phyloP scores from a whole-genome alignment of 2,329 filamentous ascomycete species.

The Magnaporthiopsis rhizophila region DNA sequence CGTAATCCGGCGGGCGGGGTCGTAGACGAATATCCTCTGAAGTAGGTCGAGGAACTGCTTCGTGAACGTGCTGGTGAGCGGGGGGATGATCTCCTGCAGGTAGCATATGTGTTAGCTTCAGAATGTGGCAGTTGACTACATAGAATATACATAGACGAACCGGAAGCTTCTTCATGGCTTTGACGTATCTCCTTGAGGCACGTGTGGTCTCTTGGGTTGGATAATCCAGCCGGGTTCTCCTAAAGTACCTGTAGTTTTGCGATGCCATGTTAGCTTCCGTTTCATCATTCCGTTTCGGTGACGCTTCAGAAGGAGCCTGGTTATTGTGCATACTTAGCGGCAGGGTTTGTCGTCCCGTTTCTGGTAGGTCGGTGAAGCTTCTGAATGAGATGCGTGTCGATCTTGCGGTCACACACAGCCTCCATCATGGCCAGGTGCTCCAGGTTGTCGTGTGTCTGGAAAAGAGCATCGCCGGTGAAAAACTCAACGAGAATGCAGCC shows the following conservation, averaged over 20 bases:
- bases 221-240: slow-evolving; percentile 57
- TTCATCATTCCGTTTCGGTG: background rate
- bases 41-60: slow-evolving; percentile 57
- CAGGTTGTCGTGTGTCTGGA: slow-evolving; percentile 65
- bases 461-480: slow-evolving; percentile 62
- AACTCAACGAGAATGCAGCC: slow-evolving; percentile 67
- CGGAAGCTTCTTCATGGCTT: slow-evolving; percentile 61
- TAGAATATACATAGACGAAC: slow-evolving; percentile 26
- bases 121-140: background rate
- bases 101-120: slow-evolving; percentile 16
- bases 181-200: slow-evolving; percentile 58
- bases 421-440: slow-evolving; percentile 74
- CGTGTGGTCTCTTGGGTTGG: slow-evolving; percentile 55
- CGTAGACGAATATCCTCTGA: slow-evolving; percentile 61
- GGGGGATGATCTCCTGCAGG: slow-evolving; percentile 55
- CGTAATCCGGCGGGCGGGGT: slow-evolving; percentile 56
- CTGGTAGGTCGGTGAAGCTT: slow-evolving; percentile 49
- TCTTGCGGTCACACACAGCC: slow-evolving; percentile 51
- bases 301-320: background rate
- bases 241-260: slow-evolving; percentile 49
- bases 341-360: slow-evolving; percentile 47
- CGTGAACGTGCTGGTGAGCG: slow-evolving; percentile 44
- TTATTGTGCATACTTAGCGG: slow-evolving; percentile 46
- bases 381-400: slow-evolving; percentile 52
- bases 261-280: background rate